phyloP scores from a whole-genome alignment of 202 grass and related monocot genomes.

The Bolboschoenoplectus hybrid region DNA sequence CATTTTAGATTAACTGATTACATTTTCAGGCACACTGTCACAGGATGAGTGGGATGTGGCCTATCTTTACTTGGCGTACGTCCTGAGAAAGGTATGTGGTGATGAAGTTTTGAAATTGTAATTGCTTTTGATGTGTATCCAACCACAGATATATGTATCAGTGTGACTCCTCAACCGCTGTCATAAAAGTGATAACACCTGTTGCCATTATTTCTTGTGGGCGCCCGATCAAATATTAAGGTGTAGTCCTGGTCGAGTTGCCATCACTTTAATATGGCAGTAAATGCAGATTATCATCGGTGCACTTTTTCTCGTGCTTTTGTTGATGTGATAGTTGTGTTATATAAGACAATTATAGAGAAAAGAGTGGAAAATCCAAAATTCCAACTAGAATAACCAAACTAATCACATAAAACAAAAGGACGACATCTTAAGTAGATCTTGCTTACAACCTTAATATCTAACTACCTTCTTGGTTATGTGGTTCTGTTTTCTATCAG shows the following conservation, averaged over 20 bases:
- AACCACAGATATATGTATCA: not conserved
- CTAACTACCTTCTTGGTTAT: slow-evolving; percentile 19
- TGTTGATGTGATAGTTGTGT: not conserved
- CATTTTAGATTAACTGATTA: not conserved
- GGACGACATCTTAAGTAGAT: not conserved
- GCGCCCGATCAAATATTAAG: not conserved
- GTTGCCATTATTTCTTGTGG: not conserved
- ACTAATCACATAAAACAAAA: not conserved
- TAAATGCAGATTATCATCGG: not conserved
- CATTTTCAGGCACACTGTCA: slow-evolving; percentile 66
- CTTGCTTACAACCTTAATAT: slow-evolving; percentile 15
- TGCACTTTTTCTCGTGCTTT: not conserved
- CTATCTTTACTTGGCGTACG: slow-evolving; percentile 90
- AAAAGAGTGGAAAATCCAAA: not conserved
- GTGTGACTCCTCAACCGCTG: not conserved
- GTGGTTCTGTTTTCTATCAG: slow-evolving; percentile 43
- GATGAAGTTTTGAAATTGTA: not conserved
- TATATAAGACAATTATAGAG: not conserved
- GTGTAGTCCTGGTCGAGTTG: not conserved
- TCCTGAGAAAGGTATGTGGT: slow-evolving; percentile 73
- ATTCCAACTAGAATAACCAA: not conserved
- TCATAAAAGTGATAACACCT: not conserved
- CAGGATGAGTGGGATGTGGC: slow-evolving; percentile 92
- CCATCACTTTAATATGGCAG: not conserved
- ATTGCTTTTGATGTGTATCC: not conserved